Evolutionary conservation across 768 basidiomycete genomes (phyloP).

Genomic region (Suillus discolor): DNA sequence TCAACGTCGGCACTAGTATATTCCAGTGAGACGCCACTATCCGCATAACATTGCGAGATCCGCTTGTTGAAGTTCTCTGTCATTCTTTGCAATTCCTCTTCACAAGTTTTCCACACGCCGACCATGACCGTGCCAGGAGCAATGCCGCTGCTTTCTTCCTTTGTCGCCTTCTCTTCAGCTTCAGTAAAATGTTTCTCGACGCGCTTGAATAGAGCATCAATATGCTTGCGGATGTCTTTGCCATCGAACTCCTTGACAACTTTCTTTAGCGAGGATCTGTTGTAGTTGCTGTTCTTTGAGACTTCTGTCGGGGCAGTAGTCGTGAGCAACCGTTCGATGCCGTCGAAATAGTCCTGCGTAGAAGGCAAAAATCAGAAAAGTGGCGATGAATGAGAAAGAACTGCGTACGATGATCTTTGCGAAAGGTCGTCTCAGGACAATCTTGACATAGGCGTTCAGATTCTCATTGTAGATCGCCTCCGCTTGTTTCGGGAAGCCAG

Average conservation of each 20-base stretch:
- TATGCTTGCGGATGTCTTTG: constrained; percentile 88
- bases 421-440: constrained; percentile 86
- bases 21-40: constrained; percentile 71
- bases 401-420: constrained; percentile 77
- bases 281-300: constrained; percentile 73
- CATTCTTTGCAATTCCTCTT: constrained; percentile 77
- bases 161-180: constrained; percentile 65
- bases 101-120: constrained; percentile 90
- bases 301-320: constrained; percentile 80
- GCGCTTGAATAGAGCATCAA: constrained; percentile 85
- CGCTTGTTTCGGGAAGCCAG: constrained; percentile 67
- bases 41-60: constrained; percentile 80
- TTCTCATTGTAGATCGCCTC: constrained; percentile 90
- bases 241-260: constrained; percentile 80
- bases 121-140: constrained; percentile 68
- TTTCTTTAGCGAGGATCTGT: constrained; percentile 77
- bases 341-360: constrained; percentile 90
- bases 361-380: not conserved
- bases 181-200: constrained; percentile 97
- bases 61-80: constrained; percentile 68
- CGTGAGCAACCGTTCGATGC: constrained; percentile 83
- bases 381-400: not conserved
- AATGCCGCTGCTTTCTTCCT: constrained; percentile 55
- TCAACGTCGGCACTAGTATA: constrained; percentile 78
- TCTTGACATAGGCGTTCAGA: constrained; percentile 80